Evolutionary conservation across 139 green algal genomes (phyloP).

Genomic region (Volvox africanus): DNA sequence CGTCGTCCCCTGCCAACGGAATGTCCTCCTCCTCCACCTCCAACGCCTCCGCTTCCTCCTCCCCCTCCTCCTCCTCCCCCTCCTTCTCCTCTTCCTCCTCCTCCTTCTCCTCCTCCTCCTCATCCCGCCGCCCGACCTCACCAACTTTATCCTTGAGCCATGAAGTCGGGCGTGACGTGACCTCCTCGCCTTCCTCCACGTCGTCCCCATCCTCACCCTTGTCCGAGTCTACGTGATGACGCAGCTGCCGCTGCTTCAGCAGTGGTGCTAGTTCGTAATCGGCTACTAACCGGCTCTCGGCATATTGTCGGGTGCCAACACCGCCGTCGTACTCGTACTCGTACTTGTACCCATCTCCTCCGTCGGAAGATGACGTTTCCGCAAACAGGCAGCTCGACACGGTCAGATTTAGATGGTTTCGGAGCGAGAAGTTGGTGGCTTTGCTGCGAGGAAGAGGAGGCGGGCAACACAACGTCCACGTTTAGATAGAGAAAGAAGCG

Average conservation of each 20-base stretch:
- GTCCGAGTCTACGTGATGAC: neutral
- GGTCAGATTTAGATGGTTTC: constrained; percentile 23
- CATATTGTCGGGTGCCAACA: neutral
- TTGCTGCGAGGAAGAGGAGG: neutral
- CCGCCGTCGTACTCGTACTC: neutral
- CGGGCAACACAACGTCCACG: neutral
- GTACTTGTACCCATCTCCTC: neutral
- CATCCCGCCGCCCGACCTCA: neutral
- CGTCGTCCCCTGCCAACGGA: neutral
- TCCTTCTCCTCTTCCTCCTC: neutral
- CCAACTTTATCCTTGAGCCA: neutral
- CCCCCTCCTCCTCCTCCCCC: neutral
- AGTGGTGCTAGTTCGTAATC: neutral
- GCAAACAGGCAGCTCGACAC: constrained; percentile 36
- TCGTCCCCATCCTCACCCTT: neutral
- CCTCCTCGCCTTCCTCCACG: neutral
- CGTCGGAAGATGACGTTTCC: neutral
- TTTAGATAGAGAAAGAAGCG: neutral
- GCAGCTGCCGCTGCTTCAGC: neutral
- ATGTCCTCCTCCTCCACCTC: neutral
- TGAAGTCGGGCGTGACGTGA: neutral
- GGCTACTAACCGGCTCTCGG: neutral
- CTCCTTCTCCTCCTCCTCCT: neutral
- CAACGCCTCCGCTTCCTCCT: neutral
- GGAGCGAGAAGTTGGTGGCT: constrained; percentile 20